Evolutionary conservation across 2,329 filamentous ascomycete species (phyloP), one percentile per base, ranked within the genome.

Genomic region (Scorias spongiosa): DNA sequence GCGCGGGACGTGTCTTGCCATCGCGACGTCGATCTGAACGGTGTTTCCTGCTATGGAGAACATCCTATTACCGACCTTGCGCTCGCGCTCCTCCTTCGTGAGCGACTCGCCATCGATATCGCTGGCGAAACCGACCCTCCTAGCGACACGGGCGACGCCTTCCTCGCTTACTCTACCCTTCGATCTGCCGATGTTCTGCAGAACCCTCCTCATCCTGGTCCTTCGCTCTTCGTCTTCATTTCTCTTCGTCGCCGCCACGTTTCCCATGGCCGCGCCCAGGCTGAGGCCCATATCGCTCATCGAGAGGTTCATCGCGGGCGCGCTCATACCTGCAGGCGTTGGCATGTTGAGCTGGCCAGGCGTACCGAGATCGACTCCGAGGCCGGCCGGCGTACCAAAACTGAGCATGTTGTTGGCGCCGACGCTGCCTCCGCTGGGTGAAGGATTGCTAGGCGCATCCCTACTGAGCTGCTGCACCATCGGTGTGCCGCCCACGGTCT

Each of bases 91-190:
- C 29, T 51, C 44, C 8, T 42, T 29, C 14, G 30, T 43, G 18
- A 49, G 20, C 29, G 43, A 42, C 41, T 52, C 51, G 29, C 34
- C 45, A 32, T 57, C 52, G 39, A 55, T 51, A 41, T 51, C 54
- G 29, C 60, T 75, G 66, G 49, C 80, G 72, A 63, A 72, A 65
- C 80, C 81, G 43, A 80, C 70, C 44, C 76, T 70, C 53, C 75
- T 74, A 8, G 78, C 80, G 28, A 89, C 65, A 43, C 81, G 71
- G 58, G 83, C 78, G n/a, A 91, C 68, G 2, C 81, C 81, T 28
- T 81, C 77, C 54, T 84, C 80, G 51, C 81, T 84, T 32, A 89
- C 77, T 36, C 78, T 66, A 3, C 81, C 81, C 49, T 78, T 83
- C 55, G 74, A 80, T 48, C 70, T 74, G 12, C 74, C 79, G 46